A percentile compares a stretch with the other conserved stretches of the same genome.
These are phyloP conservation scores for Styphnolobium japonicum DNA, from an alignment of 306 rosid species.

Conservation along the genomic window DNA sequence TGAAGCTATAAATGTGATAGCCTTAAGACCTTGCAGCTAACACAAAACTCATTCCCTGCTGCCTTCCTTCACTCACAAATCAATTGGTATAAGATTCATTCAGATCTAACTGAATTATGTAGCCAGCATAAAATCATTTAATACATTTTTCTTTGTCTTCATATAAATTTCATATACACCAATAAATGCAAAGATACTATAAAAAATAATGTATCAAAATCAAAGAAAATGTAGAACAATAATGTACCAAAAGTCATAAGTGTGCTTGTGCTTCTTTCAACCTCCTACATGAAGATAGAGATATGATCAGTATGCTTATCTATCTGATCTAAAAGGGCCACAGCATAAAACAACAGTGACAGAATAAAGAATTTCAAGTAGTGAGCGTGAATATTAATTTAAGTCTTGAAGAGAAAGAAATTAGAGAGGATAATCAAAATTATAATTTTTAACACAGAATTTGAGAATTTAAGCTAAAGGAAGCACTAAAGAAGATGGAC, in stretches of 20 bases:
- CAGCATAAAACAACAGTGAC: neutral
- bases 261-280: conserved; percentile 78
- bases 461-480: neutral
- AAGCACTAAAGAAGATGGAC: neutral
- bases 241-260: conserved; percentile 66
- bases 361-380: neutral
- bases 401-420: no score
- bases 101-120: neutral
- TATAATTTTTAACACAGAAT: neutral
- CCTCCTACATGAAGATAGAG: conserved; percentile 58
- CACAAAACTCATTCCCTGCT: neutral
- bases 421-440: neutral
- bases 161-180: neutral
- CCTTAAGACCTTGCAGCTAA: neutral
- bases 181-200: neutral
- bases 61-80: neutral
- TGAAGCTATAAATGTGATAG: neutral
- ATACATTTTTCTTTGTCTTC: neutral
- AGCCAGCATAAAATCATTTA: conserved; percentile 2
- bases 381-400: no score
- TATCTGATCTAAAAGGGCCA: neutral
- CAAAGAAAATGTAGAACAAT: neutral
- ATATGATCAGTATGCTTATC: conserved; percentile 16
- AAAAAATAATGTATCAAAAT: neutral
- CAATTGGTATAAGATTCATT: neutral